Evolutionary conservation across 345 rosid genomes (phyloP).

Genomic region (Eucalyptus melliodora): DNA sequence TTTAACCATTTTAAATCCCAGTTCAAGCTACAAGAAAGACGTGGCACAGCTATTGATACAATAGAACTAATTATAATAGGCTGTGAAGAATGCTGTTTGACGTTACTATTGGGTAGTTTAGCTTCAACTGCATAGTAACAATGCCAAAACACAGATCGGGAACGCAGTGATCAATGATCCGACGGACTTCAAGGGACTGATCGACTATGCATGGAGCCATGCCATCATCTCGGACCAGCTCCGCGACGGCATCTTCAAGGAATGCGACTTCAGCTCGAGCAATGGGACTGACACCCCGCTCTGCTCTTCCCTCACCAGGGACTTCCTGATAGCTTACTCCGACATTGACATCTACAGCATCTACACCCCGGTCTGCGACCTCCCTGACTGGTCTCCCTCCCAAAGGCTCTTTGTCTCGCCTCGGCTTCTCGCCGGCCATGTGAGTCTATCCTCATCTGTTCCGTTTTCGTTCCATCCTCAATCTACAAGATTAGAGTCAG

Average conservation of each 20-base stretch:
- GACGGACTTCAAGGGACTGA: slow-evolving; percentile 38
- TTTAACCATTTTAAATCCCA: not conserved
- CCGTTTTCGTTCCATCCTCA: not conserved
- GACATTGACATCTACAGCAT: slow-evolving; percentile 62
- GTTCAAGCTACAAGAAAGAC: not conserved
- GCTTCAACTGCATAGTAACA: not conserved
- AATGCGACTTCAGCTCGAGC: slow-evolving; percentile 28
- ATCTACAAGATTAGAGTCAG: not conserved
- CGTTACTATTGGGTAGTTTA: not conserved
- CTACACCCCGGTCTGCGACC: slow-evolving; percentile 49
- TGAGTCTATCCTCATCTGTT: not conserved
- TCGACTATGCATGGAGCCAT: slow-evolving; percentile 73
- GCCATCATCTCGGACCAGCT: slow-evolving; percentile 61
- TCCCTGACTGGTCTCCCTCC: not conserved
- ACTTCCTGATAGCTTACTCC: slow-evolving; percentile 24
- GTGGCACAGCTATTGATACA: not conserved
- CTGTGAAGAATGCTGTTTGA: not conserved
- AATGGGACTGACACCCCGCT: not conserved
- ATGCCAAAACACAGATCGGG: slow-evolving; percentile 36
- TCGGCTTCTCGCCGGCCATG: not conserved
- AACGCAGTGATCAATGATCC: slow-evolving; percentile 57
- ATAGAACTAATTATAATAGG: not conserved
- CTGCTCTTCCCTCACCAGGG: not conserved
- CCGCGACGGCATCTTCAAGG: slow-evolving; percentile 19
- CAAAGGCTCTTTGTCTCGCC: not conserved